These are phyloP conservation scores for Leucogyrophana mollusca DNA, from an alignment of 768 basidiomycete species.

Conservation along the genomic window DNA sequence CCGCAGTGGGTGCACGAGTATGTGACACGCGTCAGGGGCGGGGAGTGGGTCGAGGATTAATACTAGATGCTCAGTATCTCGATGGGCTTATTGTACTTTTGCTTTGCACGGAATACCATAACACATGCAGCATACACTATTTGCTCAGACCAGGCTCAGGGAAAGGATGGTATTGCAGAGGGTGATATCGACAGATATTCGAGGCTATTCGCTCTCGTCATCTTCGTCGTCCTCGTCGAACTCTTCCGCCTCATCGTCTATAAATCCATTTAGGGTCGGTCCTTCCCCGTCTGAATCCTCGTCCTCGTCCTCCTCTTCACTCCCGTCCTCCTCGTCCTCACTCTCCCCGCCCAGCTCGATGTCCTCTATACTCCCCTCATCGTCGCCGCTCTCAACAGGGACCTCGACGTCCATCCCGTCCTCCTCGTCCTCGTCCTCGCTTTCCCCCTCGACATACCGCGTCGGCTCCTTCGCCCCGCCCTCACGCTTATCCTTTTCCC, in stretches of 20 bases:
- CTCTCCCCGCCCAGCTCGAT: constrained; percentile 70
- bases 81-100: constrained; percentile 1
- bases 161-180: no score
- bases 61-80: constrained; percentile 37
- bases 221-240: constrained; percentile 49
- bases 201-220: constrained; percentile 48
- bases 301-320: constrained; percentile 39
- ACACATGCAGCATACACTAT: background rate
- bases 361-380: constrained; percentile 77
- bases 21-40: constrained; percentile 58
- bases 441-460: constrained; percentile 80
- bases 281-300: constrained; percentile 41
- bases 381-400: constrained; percentile 60
- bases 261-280: constrained; percentile 45
- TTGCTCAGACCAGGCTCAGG: no score
- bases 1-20: constrained; percentile 65
- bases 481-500: constrained; percentile 33
- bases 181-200: no score
- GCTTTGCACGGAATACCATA: constrained; percentile 1
- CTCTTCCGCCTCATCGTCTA: constrained; percentile 64
- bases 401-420: constrained; percentile 57
- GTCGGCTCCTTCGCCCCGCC: constrained; percentile 39
- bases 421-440: constrained; percentile 62
- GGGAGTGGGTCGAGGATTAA: constrained; percentile 70
- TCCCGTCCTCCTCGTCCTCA: constrained; percentile 46